These are phyloP conservation scores for Collybia sp. DNA, from an alignment of 768 basidiomycete species.

Conservation along the genomic window DNA sequence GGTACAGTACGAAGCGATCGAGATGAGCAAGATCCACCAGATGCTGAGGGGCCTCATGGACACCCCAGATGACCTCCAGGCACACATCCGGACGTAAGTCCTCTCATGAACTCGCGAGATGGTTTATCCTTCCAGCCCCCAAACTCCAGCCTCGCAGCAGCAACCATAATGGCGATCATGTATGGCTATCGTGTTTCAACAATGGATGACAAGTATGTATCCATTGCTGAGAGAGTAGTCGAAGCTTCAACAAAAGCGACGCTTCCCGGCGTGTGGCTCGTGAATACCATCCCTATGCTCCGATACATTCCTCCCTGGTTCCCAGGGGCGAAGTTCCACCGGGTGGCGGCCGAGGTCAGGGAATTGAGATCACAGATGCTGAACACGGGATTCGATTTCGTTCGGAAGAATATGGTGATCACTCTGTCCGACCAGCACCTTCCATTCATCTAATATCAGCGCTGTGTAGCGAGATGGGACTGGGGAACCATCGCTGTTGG, in stretches of 20 bases:
- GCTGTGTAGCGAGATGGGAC: not conserved
- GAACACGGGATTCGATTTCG: constrained; percentile 8
- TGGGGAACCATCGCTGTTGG: constrained; percentile 4
- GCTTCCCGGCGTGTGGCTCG: constrained; percentile 16
- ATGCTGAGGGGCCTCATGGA: too few relatives aligned
- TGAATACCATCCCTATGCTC: constrained; percentile 24
- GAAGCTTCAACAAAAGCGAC: constrained; percentile 7
- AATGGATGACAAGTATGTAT: too few relatives aligned
- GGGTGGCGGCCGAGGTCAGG: constrained; percentile 8
- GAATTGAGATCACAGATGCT: constrained; percentile 8
- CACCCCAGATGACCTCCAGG: too few relatives aligned
- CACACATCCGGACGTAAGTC: too few relatives aligned
- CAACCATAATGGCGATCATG: constrained; percentile 17
- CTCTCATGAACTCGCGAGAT: too few relatives aligned
- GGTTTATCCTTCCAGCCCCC: not conserved
- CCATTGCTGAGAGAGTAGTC: constrained; percentile 14
- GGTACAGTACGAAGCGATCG: constrained; percentile 22
- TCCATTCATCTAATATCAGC: not conserved
- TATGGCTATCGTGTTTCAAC: constrained; percentile 24
- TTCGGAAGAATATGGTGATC: too few relatives aligned
- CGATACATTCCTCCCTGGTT: too few relatives aligned
- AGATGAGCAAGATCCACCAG: constrained; percentile 23
- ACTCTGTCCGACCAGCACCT: not conserved
- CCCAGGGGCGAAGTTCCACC: constrained; percentile 18
- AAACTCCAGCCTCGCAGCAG: constrained; percentile 6